These are phyloP conservation scores for Ustilago nuda DNA, from an alignment of 1,284 basidiomycete genomes.

Conservation along the genomic window DNA sequence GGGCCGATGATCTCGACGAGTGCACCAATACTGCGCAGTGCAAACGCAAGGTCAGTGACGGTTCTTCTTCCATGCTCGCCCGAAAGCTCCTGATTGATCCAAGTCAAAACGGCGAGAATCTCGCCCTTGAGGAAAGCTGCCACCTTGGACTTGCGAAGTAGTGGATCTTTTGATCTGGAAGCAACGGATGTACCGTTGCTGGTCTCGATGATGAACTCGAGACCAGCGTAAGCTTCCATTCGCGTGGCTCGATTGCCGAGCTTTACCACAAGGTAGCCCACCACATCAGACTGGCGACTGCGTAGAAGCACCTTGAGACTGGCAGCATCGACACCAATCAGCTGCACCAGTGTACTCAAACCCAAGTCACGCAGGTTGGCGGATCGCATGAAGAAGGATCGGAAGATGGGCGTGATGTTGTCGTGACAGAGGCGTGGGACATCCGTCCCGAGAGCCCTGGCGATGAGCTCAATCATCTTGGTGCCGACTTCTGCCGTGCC, in stretches of 20 bases:
- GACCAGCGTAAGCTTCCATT: constrained; percentile 52
- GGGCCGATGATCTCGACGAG: constrained; percentile 79
- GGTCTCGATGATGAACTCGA: constrained; percentile 57
- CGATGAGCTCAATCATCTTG: constrained; percentile 56
- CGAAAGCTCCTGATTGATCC: constrained; percentile 65
- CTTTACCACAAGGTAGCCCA: constrained; percentile 63
- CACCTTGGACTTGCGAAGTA: constrained; percentile 33
- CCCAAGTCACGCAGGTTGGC: constrained; percentile 43
- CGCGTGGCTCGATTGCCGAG: constrained; percentile 57
- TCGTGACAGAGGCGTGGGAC: constrained; percentile 60
- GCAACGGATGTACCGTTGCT: constrained; percentile 31
- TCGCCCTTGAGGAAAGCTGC: constrained; percentile 57
- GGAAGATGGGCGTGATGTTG: constrained; percentile 62
- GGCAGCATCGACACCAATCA: constrained; percentile 53
- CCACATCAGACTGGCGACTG: constrained; percentile 62
- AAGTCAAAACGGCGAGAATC: constrained; percentile 64
- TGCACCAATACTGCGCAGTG: constrained; percentile 78
- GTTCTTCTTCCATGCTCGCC: constrained; percentile 61
- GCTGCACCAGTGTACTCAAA: constrained; percentile 39
- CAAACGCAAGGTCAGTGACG: constrained; percentile 54
- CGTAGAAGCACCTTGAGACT: constrained; percentile 54
- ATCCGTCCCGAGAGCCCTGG: constrained; percentile 50
- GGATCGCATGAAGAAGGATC: constrained; percentile 56
- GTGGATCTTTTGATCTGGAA: constrained; percentile 19
- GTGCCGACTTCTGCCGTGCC: constrained; percentile 39